phyloP scores from a whole-genome alignment of 2,329 filamentous ascomycete species.

The Colletotrichum musicola region DNA sequence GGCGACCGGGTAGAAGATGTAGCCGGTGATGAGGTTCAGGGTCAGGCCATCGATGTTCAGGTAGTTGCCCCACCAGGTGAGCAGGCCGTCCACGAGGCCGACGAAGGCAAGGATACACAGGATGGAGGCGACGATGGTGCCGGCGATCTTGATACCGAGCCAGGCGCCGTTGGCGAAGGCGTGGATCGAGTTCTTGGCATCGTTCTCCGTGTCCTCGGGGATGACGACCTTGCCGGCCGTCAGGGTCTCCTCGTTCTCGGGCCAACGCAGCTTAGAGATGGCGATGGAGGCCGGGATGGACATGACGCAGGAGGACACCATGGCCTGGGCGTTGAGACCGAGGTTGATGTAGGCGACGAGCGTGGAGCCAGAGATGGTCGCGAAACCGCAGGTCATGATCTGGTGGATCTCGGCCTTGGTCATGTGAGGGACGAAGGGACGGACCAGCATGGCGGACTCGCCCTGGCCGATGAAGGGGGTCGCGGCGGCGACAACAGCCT shows the following conservation, averaged over 20 bases:
- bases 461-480: constrained; percentile 96
- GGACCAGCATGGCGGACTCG: constrained; percentile 93
- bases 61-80: constrained; percentile 88
- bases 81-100: constrained; percentile 78
- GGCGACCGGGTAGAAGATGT: constrained; percentile 81
- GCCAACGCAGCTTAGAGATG: constrained; percentile 89
- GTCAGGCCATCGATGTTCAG: constrained; percentile 80
- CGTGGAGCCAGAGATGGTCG: constrained; percentile 90
- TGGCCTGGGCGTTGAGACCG: constrained; percentile 84
- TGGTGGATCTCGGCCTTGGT: constrained; percentile 92
- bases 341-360: constrained; percentile 88
- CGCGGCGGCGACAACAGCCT: constrained; percentile 93
- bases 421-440: constrained; percentile 86
- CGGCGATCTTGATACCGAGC: constrained; percentile 88
- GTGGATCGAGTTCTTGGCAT: constrained; percentile 84
- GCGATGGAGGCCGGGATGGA: constrained; percentile 92
- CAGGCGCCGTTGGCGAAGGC: constrained; percentile 88
- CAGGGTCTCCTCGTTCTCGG: constrained; percentile 87
- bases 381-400: constrained; percentile 92
- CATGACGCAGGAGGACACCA: constrained; percentile 95
- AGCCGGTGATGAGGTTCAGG: constrained; percentile 81
- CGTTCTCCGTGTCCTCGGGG: constrained; percentile 82
- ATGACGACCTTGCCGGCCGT: constrained; percentile 86
- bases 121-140: constrained; percentile 84
- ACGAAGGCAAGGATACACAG: constrained; percentile 86